Evolutionary conservation across 1,284 basidiomycete species (phyloP).

Genomic region (Chalciporus sp.): DNA sequence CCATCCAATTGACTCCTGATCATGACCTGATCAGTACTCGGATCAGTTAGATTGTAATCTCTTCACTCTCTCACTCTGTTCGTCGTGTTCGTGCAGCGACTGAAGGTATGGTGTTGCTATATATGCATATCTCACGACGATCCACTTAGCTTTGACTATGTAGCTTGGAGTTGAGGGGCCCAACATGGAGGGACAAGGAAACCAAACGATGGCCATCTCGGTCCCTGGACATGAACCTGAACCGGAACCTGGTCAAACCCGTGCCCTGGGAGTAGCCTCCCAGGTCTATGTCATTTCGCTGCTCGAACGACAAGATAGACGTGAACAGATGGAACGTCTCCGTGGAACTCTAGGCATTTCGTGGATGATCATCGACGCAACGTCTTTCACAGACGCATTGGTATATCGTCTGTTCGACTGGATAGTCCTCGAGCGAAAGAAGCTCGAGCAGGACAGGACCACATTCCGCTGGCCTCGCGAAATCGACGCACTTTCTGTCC

Average conservation of each 20-base stretch:
- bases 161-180: neutral
- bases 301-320: constrained; percentile 24
- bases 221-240: constrained; percentile 37
- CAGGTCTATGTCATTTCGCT: constrained; percentile 58
- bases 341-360: constrained; percentile 35
- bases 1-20: neutral
- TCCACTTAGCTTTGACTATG: neutral
- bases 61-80: neutral
- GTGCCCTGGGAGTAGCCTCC: constrained; percentile 27
- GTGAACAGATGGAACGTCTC: constrained; percentile 26
- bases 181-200: too few species aligned
- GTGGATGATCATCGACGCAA: constrained; percentile 58
- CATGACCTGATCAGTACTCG: too few species aligned
- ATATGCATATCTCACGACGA: too few species aligned
- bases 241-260: constrained; percentile 13
- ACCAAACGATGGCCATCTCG: neutral
- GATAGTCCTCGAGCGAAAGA: constrained; percentile 40
- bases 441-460: constrained; percentile 9
- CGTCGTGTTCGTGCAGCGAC: neutral
- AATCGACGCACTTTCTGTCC: constrained; percentile 36
- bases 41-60: neutral
- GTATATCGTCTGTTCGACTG: constrained; percentile 44
- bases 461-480: constrained; percentile 51
- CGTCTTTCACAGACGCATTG: constrained; percentile 38
- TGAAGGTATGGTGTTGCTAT: neutral